Evolutionary conservation across 2,329 filamentous ascomycete genomes (phyloP).

Genomic region (Emericellopsis cladophorae): DNA sequence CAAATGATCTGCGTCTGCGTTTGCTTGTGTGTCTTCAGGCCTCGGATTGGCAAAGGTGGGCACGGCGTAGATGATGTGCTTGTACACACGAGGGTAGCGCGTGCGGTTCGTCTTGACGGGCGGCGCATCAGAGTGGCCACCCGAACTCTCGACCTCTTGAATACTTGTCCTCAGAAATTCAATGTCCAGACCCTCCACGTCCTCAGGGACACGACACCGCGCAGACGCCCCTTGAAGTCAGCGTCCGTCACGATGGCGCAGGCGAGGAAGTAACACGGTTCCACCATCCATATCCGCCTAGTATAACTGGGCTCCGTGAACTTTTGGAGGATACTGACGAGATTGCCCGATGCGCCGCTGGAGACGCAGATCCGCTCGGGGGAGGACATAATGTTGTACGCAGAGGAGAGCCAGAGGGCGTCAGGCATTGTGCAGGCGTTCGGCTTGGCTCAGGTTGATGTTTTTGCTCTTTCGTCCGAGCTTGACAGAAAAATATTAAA

Average conservation of each 20-base stretch:
- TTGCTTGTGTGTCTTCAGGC: constrained; percentile 49
- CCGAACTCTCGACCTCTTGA: not conserved
- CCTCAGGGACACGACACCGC: constrained; percentile 46
- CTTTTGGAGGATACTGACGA: constrained; percentile 4
- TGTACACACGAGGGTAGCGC: constrained; percentile 45
- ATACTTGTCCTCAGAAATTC: constrained; percentile 5
- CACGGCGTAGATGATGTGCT: constrained; percentile 54
- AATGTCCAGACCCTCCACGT: constrained; percentile 21
- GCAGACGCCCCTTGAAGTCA: constrained; percentile 39
- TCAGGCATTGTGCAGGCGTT: too few relatives aligned
- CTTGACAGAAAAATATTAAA: too few relatives aligned
- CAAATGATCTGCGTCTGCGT: constrained; percentile 57
- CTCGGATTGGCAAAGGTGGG: constrained; percentile 61
- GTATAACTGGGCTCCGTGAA: constrained; percentile 52
- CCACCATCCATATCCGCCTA: constrained; percentile 47
- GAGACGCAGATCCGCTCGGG: constrained; percentile 5
- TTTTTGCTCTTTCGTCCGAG: too few relatives aligned
- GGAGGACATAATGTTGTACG: not conserved
- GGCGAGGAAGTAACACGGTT: constrained; percentile 49
- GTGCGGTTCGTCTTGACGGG: constrained; percentile 26
- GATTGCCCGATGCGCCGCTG: constrained; percentile 6
- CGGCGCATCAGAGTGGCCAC: not conserved
- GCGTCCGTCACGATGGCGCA: constrained; percentile 51
- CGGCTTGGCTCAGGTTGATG: too few relatives aligned
- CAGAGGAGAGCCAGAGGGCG: too few relatives aligned